Base-by-base conservation (phyloP, 495 filamentous ascomycete species). In the Aspergillus panamensis region DNA sequence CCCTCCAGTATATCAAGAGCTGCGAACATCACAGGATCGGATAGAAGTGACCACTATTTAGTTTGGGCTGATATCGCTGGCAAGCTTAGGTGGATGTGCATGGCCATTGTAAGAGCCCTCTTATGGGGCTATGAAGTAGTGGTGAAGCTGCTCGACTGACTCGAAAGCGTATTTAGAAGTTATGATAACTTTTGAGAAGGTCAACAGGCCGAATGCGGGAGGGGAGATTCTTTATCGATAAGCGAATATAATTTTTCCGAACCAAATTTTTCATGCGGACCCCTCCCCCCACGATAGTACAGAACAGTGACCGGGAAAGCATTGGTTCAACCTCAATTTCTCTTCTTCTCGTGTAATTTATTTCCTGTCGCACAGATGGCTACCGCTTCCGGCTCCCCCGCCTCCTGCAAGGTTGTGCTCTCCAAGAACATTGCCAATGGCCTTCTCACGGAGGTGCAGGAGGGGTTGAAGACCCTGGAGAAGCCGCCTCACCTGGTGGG, bases 341-440 rank as follows among this genome's bases (percentile, higher is more conserved):
- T 40, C 53, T 49, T 33, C n/a, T 44, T 51, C 58, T 57, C 10
- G 3, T 51, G 58, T 33, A 16, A 42, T 44, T 48, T 48, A 40
- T 56, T 33, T 40, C 21, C 48, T 39, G 14, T 62, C 56, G 42
- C 53, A 48, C 50, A 56, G 31, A 77, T 77, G 74, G 72, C 74
- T 57, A 66, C 74, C 29, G 53, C 68, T 64, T 56, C 66, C 54
- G 60, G 64, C 25, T 48, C 66, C 14, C 66, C 70, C 44, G 76
- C 89, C 68, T 83, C 86, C 60, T 97, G 94, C 81, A 96, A 96
- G 79, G 91, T 96, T 57, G 82, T 98, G 64, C 81, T 92, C 59
- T 88, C 93, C 45, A 87, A 87, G 58, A 84, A 85, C 47, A 87
- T 98, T 62, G 91, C 92, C 29, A 90, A 89, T 75, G 79, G 76